These are phyloP conservation scores for Fusarium udum DNA, from an alignment of 2,329 filamentous ascomycete genomes.

Conservation along the genomic window DNA sequence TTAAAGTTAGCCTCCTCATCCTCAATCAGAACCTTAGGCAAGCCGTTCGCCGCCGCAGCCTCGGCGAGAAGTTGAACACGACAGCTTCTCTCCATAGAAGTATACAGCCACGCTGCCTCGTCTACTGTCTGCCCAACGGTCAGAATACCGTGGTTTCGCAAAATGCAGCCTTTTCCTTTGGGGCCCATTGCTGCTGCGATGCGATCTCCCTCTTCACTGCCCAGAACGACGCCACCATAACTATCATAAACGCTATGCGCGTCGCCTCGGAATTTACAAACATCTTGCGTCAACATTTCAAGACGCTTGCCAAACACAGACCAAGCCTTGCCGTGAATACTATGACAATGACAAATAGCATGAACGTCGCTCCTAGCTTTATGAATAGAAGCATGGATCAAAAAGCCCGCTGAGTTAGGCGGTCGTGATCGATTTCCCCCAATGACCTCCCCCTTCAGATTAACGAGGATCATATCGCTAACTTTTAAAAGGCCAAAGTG, in stretches of 20 bases:
- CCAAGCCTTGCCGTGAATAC: constrained; percentile 72
- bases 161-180: constrained; percentile 67
- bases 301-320: constrained; percentile 68
- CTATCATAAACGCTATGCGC: constrained; percentile 72
- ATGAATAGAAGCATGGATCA: constrained; percentile 73
- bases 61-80: constrained; percentile 50
- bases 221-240: constrained; percentile 61
- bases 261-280: constrained; percentile 68
- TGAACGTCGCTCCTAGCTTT: constrained; percentile 71
- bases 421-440: constrained; percentile 68
- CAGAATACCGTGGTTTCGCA: constrained; percentile 76
- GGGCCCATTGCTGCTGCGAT: constrained; percentile 70
- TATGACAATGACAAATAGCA: constrained; percentile 75
- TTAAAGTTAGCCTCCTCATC: constrained; percentile 54
- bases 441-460: constrained; percentile 67
- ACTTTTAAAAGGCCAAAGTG: constrained; percentile 74
- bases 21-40: constrained; percentile 50
- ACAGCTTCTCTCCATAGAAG: constrained; percentile 72
- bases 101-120: constrained; percentile 76
- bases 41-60: constrained; percentile 42
- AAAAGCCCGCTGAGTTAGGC: constrained; percentile 74
- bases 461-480: constrained; percentile 73
- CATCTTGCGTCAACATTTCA: constrained; percentile 75
- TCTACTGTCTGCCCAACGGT: constrained; percentile 77
- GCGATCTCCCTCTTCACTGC: constrained; percentile 69